Evolutionary conservation across 2,329 filamentous ascomycete species (phyloP).

Genomic region (Furcasterigmium sp.): DNA sequence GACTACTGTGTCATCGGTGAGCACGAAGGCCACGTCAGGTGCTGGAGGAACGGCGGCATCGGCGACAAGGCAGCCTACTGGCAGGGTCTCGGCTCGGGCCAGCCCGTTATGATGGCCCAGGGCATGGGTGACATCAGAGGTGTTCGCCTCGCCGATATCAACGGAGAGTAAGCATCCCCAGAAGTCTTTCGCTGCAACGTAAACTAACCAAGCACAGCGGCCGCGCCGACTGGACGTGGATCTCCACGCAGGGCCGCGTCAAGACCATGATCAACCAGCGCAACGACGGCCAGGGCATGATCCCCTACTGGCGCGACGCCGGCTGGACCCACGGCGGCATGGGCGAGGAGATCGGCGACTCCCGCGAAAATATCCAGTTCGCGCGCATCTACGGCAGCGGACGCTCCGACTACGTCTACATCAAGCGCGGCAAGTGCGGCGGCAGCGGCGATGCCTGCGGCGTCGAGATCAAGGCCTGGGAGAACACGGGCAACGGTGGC

Average conservation of each 20-base stretch:
- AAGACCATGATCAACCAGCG: conserved; percentile 17
- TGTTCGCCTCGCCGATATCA: conserved; percentile 16
- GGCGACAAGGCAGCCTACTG: conserved; percentile 23
- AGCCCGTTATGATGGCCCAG: conserved; percentile 11
- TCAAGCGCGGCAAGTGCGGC: conserved; percentile 8
- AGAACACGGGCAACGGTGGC: conserved; percentile 12
- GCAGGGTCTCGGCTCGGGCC: conserved; percentile 19
- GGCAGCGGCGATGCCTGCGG: background rate
- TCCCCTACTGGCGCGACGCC: conserved; percentile 16
- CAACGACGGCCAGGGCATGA: conserved; percentile 11
- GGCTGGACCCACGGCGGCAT: conserved; percentile 12
- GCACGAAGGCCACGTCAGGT: no score
- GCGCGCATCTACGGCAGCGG: background rate
- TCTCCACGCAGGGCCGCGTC: conserved; percentile 11
- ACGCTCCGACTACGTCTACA: conserved; percentile 2
- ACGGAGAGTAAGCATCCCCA: conserved; percentile 11
- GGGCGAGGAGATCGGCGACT: background rate
- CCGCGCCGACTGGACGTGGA: conserved; percentile 18
- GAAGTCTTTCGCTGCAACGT: background rate
- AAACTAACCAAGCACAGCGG: background rate
- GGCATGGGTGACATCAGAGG: conserved; percentile 15
- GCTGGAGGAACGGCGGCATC: conserved; percentile 25
- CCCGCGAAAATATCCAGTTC: background rate
- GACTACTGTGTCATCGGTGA: conserved; percentile 26
- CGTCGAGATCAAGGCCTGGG: conserved; percentile 4